Base-by-base conservation (phyloP, 1,284 basidiomycete genomes). In the Exobasidium rhododendri region DNA sequence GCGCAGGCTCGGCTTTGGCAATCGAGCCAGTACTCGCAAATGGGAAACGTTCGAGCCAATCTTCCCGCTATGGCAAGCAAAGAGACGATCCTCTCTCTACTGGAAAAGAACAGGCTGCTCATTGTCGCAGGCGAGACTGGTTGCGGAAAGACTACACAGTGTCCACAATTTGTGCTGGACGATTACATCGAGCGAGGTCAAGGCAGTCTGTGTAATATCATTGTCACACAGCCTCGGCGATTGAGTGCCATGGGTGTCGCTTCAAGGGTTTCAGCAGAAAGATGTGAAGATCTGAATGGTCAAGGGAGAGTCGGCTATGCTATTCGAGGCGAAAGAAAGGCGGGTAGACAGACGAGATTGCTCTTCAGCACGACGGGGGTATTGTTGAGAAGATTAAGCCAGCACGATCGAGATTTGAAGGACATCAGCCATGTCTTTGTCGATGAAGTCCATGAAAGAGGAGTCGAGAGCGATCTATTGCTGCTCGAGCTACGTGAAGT, bases 291-390 rank as follows among this genome's bases (percentile, higher is more conserved):
- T 65, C 71, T 85, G 30, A 83, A 85, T n/a, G 66, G 68, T 29
- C 71, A 79, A 22, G 88, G 87, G 11, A 88, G 89, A 5, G 89
- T 94, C 24, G 91, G 92, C 1, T 96, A 96, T 73, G 87, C 89
- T 1, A 93, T 96, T 64, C 86, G 92, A 58, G 93, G 94, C n/a
- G 92, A 96, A 80, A 86, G 86, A 32, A 89, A 86, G 63, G 85
- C 87, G 29, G 83, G 71, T 10, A 51, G 59, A 22, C 58, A 64
- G 17, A 75, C 73, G 46, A 88, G 89, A 68, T 80, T 96, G 5
- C 81, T 94, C 17, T 97, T 96, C 76, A 92, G 92, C 73, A 97
- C 93, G 0, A 97, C 92, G 2, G 94, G 93, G 82, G 89, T 97
- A 43, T 85, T 94, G 1, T 84, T 97, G 32, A 84, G 92, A 59